Conservation (phyloP, 192 early-diverging fungal species). For the Coemansia sp. region DNA sequence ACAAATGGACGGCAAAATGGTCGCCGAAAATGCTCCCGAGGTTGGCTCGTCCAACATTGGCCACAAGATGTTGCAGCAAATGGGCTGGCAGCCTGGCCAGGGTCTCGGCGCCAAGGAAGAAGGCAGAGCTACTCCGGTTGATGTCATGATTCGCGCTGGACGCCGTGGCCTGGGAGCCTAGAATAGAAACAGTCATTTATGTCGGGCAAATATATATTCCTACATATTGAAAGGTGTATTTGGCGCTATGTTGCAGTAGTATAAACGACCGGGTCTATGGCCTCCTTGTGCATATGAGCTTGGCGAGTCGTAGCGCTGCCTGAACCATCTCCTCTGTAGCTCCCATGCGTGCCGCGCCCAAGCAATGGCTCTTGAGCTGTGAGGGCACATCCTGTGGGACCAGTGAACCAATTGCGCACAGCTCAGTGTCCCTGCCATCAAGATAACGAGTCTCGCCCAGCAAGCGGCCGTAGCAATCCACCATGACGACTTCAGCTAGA, state of each 20-base stretch:
- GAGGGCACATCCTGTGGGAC: slow-evolving; percentile 34
- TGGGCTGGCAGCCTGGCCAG: slow-evolving; percentile 53
- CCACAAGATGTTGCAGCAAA: slow-evolving; percentile 52
- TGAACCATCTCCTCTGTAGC: slow-evolving; percentile 37
- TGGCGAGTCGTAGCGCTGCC: slow-evolving; percentile 32
- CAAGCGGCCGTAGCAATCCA: slow-evolving; percentile 34
- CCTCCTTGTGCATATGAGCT: slow-evolving; percentile 17
- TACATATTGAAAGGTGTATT: neutral
- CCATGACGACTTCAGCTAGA: slow-evolving; percentile 29
- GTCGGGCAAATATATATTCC: neutral
- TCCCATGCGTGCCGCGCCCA: slow-evolving; percentile 32
- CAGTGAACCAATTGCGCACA: slow-evolving; percentile 34
- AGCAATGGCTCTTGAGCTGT: slow-evolving; percentile 49
- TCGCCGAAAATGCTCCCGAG: slow-evolving; percentile 40
- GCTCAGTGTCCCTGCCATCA: slow-evolving; percentile 26
- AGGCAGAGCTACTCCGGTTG: slow-evolving; percentile 43
- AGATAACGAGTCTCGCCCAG: slow-evolving; percentile 28
- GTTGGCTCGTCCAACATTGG: slow-evolving; percentile 50
- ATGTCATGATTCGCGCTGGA: slow-evolving; percentile 43
- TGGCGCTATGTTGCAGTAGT: too few species aligned
- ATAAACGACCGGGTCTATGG: neutral
- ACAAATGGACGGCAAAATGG: slow-evolving; percentile 31
- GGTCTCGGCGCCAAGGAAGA: slow-evolving; percentile 45
- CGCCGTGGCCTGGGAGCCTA: slow-evolving; percentile 50
- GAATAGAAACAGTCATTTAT: neutral